These are phyloP conservation scores for Dictyostelium intermedium DNA, from an alignment of 78 protist genomes.

Conservation along the genomic window DNA sequence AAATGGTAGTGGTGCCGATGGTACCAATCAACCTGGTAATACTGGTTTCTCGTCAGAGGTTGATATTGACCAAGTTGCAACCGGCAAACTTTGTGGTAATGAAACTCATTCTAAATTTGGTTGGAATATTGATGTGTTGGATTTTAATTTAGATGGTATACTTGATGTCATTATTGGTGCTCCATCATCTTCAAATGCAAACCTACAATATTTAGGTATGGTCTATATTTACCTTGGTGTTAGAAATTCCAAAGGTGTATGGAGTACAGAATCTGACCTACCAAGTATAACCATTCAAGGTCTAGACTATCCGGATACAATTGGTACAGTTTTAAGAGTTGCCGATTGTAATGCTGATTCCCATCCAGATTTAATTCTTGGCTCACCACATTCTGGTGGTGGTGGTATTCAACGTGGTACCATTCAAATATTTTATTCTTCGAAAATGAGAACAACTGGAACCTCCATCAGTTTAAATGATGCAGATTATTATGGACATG, in stretches of 20 bases:
- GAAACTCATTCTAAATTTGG: constrained; percentile 58
- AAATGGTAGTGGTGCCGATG: background rate
- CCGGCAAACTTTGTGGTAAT: constrained; percentile 14
- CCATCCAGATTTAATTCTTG: constrained; percentile 16
- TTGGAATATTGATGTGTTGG: constrained; percentile 7
- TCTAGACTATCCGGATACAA: background rate
- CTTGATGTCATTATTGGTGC: constrained; percentile 41
- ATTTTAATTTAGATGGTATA: constrained; percentile 54
- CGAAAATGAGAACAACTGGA: background rate
- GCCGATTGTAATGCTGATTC: constrained; percentile 51
- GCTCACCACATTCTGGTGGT: constrained; percentile 7
- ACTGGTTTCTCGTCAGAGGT: background rate
- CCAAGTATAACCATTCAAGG: constrained; percentile 19
- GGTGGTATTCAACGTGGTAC: constrained; percentile 18
- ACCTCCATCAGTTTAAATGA: background rate
- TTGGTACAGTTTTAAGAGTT: constrained; percentile 3
- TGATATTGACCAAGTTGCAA: constrained; percentile 25
- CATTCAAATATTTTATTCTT: constrained; percentile 11
- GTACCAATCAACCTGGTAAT: background rate
- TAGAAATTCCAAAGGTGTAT: background rate
- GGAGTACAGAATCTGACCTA: background rate
- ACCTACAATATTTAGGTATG: constrained; percentile 19
- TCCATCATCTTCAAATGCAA: constrained; percentile 33
- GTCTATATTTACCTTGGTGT: constrained; percentile 42
- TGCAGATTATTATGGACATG: background rate